Conservation (phyloP, 345 rosid species). For the thale cress (Arabidopsis thaliana) region DNA sequence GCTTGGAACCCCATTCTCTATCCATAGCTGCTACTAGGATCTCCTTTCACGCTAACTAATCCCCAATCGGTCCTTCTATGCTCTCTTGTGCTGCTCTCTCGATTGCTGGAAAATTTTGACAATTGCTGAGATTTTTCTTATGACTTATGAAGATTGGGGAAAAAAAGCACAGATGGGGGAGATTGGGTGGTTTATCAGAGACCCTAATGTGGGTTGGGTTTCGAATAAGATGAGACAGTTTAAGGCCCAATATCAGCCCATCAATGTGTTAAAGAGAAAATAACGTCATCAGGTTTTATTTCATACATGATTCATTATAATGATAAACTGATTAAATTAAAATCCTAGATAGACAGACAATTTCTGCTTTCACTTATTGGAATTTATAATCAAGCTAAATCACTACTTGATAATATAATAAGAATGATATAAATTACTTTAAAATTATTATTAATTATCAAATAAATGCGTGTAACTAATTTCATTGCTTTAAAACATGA, state of each 20-base stretch:
- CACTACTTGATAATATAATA: too few species aligned
- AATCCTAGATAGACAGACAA: too few species aligned
- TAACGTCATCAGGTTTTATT: too few species aligned
- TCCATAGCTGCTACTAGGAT: conserved; percentile 56
- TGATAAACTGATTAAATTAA: too few species aligned
- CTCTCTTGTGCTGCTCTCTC: conserved; percentile 1
- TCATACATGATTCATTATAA: too few species aligned
- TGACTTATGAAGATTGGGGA: too few species aligned
- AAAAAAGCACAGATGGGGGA: neutral
- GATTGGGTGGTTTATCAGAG: neutral
- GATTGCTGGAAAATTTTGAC: neutral
- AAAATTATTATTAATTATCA: neutral
- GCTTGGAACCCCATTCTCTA: conserved; percentile 98
- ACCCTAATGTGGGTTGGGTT: conserved; percentile 7
- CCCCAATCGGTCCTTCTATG: neutral
- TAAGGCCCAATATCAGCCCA: conserved; percentile 29
- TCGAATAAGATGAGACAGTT: neutral
- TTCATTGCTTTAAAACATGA: neutral
- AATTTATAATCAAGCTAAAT: too few species aligned
- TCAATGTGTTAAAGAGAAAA: neutral
- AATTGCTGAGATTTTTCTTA: conserved; percentile 1
- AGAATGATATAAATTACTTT: neutral
- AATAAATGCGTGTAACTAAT: too few species aligned
- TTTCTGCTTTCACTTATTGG: conserved; percentile 18
- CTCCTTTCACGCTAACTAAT: conserved; percentile 5